Evolutionary conservation across 331 rosid species (phyloP), one percentile per base, ranked within the genome.

Genomic region (Malus hybrid): DNA sequence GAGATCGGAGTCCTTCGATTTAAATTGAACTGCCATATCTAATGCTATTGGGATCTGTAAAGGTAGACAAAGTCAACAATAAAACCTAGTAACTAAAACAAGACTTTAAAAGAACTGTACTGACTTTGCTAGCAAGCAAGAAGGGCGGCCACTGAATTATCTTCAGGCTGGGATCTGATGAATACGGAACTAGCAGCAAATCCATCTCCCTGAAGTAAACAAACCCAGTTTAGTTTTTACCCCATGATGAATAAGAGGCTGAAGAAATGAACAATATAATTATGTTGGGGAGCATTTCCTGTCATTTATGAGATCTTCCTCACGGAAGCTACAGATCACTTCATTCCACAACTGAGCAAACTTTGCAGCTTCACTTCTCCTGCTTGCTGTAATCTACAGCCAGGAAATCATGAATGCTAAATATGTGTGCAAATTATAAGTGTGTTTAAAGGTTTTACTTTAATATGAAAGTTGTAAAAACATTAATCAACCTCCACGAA

Each of bases 101-200:
- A 48, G 39, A 50, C 22, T 73, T 56, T 68, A 71, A 82, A 71
- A 66, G 72, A 74, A 75, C 46, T 42, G 48, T 66, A 32, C 81
- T 70, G 74, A 94, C 99, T 94, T 94, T 94, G 96, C 97, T 90
- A 64, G 99, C 99, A 77, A 94, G 97, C 80, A 94, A 75, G 84
- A 94, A 94, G 15, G 97, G 99, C 10, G 99, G 97, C 97, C 98
- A 94, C 81, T 94, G 98, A 80, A 94, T 91, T 79, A 90, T 86
- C 86, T 87, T 91, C 71, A 91, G 83, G 78, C 92, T 75, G 53
- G 92, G 93, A 85, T 94, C 97, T 72, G 96, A 94, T 39, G 98
- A 89, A 86, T 94, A 94, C 75, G 97, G 98, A 88, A 89, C 96
- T 80, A 94, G 68, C 83, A 94, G 79, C 81, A 91, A 86, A 83